Conservation (phyloP, 306 rosid species). For the Delonix regia region DNA sequence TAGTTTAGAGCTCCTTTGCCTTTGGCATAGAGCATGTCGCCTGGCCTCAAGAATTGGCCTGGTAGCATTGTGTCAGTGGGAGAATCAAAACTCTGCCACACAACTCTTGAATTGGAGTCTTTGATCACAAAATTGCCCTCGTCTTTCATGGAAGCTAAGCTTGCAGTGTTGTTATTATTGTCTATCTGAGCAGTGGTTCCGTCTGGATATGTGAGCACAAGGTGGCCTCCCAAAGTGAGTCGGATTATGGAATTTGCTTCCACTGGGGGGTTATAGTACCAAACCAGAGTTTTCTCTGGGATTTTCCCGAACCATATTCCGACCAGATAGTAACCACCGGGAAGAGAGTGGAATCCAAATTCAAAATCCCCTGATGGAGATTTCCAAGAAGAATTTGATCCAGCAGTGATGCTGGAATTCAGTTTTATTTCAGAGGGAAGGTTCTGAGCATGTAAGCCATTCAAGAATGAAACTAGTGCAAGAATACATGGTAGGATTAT, state of each 20-base stretch:
- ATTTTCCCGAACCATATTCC: slow-evolving; percentile 46
- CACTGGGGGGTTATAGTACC: slow-evolving; percentile 34
- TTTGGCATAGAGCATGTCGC: slow-evolving; percentile 18
- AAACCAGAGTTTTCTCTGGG: slow-evolving; percentile 39
- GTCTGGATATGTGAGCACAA: slow-evolving; percentile 25
- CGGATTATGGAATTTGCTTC: slow-evolving; percentile 34
- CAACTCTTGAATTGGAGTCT: background rate
- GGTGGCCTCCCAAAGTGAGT: slow-evolving; percentile 30
- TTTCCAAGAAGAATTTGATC: slow-evolving; percentile 38
- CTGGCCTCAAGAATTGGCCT: background rate
- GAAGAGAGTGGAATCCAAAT: slow-evolving; percentile 39
- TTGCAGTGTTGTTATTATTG: background rate
- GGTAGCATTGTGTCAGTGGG: slow-evolving; percentile 38
- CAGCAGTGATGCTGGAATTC: slow-evolving; percentile 39
- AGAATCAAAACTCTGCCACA: slow-evolving; percentile 35
- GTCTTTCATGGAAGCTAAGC: slow-evolving; percentile 27
- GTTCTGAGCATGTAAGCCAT: slow-evolving; percentile 27
- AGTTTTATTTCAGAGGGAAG: background rate
- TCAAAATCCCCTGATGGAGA: slow-evolving; percentile 42
- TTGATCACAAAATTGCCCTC: slow-evolving; percentile 30
- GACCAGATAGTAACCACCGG: slow-evolving; percentile 21
- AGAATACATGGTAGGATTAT: slow-evolving; percentile 7
- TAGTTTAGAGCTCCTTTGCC: slow-evolving; percentile 38
- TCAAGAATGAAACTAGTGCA: background rate
- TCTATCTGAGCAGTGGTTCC: slow-evolving; percentile 17